These are phyloP conservation scores for Leishmania mexicana DNA, from an alignment of 208 protist species.

Conservation along the genomic window DNA sequence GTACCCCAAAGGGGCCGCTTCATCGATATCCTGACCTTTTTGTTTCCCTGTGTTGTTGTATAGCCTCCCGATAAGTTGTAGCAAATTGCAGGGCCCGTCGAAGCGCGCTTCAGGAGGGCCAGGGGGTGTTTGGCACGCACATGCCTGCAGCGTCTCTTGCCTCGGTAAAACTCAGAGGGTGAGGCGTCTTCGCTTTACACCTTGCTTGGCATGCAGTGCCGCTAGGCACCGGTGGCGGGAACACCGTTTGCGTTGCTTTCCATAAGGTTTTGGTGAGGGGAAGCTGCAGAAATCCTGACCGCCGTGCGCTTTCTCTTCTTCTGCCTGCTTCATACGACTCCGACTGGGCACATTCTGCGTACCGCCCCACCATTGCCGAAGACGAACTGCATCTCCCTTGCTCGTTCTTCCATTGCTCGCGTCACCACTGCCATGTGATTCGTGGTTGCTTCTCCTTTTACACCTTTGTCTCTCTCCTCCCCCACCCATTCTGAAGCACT, in stretches of 20 bases:
- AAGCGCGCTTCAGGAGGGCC: not conserved
- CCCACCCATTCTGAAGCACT: not conserved
- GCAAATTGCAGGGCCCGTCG: not conserved
- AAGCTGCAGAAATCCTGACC: not conserved
- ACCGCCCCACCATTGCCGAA: not conserved
- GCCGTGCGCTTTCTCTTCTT: not conserved
- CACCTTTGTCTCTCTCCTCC: not conserved
- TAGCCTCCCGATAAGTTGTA: not conserved
- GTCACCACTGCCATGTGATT: not conserved
- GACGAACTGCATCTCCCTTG: not conserved
- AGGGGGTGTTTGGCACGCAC: not conserved
- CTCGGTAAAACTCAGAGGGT: not conserved
- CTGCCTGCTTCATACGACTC: not conserved
- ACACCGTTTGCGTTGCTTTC: not conserved
- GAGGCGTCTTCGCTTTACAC: not conserved
- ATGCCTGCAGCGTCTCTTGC: not conserved
- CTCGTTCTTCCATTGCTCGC: too few relatives aligned
- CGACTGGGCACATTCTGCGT: not conserved
- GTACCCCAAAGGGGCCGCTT: not conserved
- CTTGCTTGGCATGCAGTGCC: not conserved
- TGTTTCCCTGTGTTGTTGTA: not conserved
- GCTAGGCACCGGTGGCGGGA: not conserved
- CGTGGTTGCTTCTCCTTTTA: slow-evolving; percentile 4
- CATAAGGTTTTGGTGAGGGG: not conserved
- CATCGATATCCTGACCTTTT: not conserved